These are phyloP conservation scores for Bertia moriformis DNA, from an alignment of 2,329 filamentous ascomycete species.

Conservation along the genomic window DNA sequence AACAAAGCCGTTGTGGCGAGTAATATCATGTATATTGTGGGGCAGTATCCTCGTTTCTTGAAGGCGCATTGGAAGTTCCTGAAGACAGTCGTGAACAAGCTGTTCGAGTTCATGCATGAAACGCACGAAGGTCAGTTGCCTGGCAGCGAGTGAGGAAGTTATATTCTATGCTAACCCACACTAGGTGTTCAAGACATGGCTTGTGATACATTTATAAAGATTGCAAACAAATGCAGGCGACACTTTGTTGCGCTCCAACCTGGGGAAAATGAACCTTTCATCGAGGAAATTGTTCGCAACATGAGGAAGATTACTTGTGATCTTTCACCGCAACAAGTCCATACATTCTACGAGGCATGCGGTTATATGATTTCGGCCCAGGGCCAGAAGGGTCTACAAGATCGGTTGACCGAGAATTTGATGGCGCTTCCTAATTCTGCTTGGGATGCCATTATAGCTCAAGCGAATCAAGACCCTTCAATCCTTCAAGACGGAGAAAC, in stretches of 20 bases:
- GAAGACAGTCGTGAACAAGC: slow-evolving; percentile 98
- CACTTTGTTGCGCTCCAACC: slow-evolving; percentile 95
- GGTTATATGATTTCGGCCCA: slow-evolving; percentile 98
- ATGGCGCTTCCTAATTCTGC: slow-evolving; percentile 89
- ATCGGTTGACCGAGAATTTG: slow-evolving; percentile 75
- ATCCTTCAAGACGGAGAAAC: slow-evolving; percentile 85
- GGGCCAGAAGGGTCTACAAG: slow-evolving; percentile 85
- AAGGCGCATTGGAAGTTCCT: slow-evolving; percentile 99
- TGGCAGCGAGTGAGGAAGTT: background rate
- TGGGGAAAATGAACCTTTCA: slow-evolving; percentile 88
- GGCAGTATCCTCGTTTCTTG: slow-evolving; percentile 92
- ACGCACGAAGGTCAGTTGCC: slow-evolving; percentile 54
- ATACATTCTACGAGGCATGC: slow-evolving; percentile 97
- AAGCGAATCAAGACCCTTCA: slow-evolving; percentile 70
- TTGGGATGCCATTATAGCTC: slow-evolving; percentile 87
- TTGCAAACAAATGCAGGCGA: slow-evolving; percentile 90
- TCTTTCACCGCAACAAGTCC: slow-evolving; percentile 87
- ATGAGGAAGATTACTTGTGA: slow-evolving; percentile 94
- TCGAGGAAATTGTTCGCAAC: slow-evolving; percentile 93
- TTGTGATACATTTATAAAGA: slow-evolving; percentile 99
- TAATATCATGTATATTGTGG: slow-evolving; percentile 99
- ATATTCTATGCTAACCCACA: background rate
- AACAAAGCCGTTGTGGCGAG: slow-evolving; percentile 98
- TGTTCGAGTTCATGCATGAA: slow-evolving; percentile 99
- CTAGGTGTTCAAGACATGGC: slow-evolving; percentile 96